These are phyloP conservation scores for Leptodermis oblonga DNA, from an alignment of 257 asterid genomes.

Conservation along the genomic window DNA sequence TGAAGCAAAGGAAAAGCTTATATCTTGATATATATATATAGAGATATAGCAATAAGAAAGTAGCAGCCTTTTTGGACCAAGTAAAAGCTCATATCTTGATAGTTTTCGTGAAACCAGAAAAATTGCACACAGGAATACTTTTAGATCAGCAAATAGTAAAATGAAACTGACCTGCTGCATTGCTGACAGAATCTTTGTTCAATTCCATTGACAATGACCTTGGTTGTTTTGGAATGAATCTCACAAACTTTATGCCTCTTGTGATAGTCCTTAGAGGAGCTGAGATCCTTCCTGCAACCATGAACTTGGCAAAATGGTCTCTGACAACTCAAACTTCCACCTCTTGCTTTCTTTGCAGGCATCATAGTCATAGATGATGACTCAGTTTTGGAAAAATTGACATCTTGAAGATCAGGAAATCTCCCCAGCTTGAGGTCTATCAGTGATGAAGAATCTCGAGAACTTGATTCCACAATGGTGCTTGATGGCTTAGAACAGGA, in stretches of 20 bases:
- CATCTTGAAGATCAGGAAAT: slow-evolving; percentile 28
- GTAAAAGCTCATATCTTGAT: background rate
- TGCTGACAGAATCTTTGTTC: slow-evolving; percentile 53
- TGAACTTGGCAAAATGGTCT: slow-evolving; percentile 39
- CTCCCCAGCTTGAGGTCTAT: slow-evolving; percentile 43
- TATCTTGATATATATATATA: no score
- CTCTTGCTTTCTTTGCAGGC: slow-evolving; percentile 31
- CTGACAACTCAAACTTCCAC: slow-evolving; percentile 27
- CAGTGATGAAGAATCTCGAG: slow-evolving; percentile 27
- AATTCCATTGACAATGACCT: slow-evolving; percentile 42
- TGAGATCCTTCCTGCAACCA: slow-evolving; percentile 45
- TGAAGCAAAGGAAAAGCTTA: background rate
- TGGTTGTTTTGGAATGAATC: slow-evolving; percentile 42
- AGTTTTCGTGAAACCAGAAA: background rate
- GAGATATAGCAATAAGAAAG: slow-evolving; percentile 1
- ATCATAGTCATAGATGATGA: no score
- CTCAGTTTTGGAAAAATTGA: slow-evolving; percentile 19
- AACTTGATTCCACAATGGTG: slow-evolving; percentile 24
- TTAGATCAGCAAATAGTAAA: background rate
- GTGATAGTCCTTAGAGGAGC: slow-evolving; percentile 39
- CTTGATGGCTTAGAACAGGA: slow-evolving; percentile 30
- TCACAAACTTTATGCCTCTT: slow-evolving; percentile 53
- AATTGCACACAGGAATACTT: background rate
- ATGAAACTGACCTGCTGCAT: slow-evolving; percentile 40
- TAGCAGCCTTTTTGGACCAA: background rate